Evolutionary conservation across 768 basidiomycete genomes (phyloP).

Genomic region (Collybia mongolica): DNA sequence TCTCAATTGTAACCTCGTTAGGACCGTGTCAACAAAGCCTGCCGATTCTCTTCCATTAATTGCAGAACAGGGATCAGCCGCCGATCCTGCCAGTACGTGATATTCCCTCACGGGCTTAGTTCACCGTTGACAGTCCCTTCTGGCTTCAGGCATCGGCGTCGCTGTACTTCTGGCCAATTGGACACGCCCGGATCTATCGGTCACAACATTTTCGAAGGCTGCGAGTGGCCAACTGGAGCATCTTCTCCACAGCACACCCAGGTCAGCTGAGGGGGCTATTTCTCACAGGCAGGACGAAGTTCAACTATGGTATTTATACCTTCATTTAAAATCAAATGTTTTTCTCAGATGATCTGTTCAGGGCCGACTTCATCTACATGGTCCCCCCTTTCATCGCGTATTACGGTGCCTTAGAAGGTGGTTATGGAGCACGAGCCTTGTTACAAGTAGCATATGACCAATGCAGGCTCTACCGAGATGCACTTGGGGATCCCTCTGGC

Average conservation of each 20-base stretch:
- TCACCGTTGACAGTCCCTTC: constrained; percentile 3
- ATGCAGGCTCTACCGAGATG: constrained; percentile 53
- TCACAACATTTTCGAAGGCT: constrained; percentile 36
- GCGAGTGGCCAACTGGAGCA: constrained; percentile 47
- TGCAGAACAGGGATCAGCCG: constrained; percentile 48
- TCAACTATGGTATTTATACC: constrained; percentile 43
- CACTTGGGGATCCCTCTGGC: constrained; percentile 43
- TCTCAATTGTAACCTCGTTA: constrained; percentile 11
- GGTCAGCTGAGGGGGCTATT: constrained; percentile 52
- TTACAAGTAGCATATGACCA: constrained; percentile 56
- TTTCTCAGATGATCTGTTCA: constrained; percentile 17
- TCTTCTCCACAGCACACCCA: constrained; percentile 42
- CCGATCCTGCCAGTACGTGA: constrained; percentile 56
- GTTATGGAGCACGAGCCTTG: constrained; percentile 28
- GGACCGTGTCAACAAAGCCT: constrained; percentile 35
- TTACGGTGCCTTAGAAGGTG: constrained; percentile 49
- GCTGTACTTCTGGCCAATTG: constrained; percentile 53
- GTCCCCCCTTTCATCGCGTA: constrained; percentile 68
- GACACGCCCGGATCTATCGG: constrained; percentile 35
- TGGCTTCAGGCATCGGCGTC: constrained; percentile 52
- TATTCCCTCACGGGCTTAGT: neutral
- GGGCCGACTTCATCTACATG: constrained; percentile 64
- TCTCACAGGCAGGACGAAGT: constrained; percentile 53
- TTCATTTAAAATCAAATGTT: neutral
- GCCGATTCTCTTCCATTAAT: constrained; percentile 39